A percentile compares a stretch with the other conserved stretches of the same genome.
These are phyloP conservation scores for Linum lewisii DNA, from an alignment of 345 rosid genomes.

Conservation along the genomic window DNA sequence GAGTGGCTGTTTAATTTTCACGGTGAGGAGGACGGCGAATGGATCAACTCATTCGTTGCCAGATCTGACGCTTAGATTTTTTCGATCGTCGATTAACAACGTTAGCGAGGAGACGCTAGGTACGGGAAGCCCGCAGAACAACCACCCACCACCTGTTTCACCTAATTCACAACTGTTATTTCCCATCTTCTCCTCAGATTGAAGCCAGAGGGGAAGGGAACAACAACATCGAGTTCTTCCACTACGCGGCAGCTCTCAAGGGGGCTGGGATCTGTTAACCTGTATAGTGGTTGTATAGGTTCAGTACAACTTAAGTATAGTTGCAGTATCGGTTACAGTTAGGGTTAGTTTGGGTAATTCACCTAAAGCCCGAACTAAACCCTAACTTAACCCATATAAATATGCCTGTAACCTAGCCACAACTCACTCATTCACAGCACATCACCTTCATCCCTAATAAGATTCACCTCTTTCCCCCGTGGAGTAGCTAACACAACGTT, in stretches of 20 bases:
- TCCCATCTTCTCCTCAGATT: conserved; percentile 3
- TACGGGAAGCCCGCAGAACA: not conserved
- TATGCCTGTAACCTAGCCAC: too few relatives aligned
- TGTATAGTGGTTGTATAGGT: too few relatives aligned
- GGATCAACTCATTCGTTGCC: not conserved
- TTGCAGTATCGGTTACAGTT: too few relatives aligned
- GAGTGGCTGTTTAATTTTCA: conserved; percentile 11
- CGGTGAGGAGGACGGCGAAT: not conserved
- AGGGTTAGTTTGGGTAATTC: too few relatives aligned
- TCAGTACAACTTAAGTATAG: too few relatives aligned
- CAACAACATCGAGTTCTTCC: conserved; percentile 12
- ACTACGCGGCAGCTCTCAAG: conserved; percentile 21
- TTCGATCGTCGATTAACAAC: not conserved
- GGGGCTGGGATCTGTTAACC: conserved; percentile 39
- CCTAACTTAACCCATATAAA: too few relatives aligned
- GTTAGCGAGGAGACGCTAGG: not conserved
- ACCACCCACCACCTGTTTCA: conserved; percentile 5
- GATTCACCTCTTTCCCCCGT: too few relatives aligned
- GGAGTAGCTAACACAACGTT: too few relatives aligned
- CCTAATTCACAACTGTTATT: conserved; percentile 9
- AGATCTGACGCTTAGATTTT: conserved; percentile 6
- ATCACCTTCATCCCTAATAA: too few relatives aligned
- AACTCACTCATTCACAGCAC: too few relatives aligned
- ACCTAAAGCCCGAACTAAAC: too few relatives aligned
- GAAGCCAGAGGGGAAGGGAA: not conserved